These are phyloP conservation scores for Cynanchum wilfordii DNA, from an alignment of 257 asterid species.

Conservation along the genomic window DNA sequence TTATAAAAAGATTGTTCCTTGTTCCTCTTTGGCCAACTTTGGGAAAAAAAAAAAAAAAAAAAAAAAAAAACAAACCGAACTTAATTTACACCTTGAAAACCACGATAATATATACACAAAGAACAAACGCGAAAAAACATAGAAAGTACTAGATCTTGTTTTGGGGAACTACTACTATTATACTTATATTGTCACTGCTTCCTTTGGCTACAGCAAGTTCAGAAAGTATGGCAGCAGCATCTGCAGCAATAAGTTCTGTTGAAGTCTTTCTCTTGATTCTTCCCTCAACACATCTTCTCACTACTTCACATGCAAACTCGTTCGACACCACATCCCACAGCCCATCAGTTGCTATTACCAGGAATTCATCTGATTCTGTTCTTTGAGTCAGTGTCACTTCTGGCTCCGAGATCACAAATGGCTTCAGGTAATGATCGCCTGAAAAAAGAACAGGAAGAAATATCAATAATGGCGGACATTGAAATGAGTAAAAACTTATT, in stretches of 20 bases:
- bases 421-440: slow-evolving; percentile 44
- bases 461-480: neutral
- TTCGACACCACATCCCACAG: slow-evolving; percentile 58
- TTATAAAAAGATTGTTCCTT: neutral
- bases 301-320: slow-evolving; percentile 37
- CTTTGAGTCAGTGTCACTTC: slow-evolving; percentile 40
- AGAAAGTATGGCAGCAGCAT: slow-evolving; percentile 41
- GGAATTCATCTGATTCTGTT: slow-evolving; percentile 38
- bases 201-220: slow-evolving; percentile 60
- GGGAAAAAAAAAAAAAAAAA: too few relatives aligned
- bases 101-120: neutral
- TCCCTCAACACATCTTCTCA: slow-evolving; percentile 26
- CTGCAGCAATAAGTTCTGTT: slow-evolving; percentile 14
- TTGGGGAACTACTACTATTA: slow-evolving; percentile 44
- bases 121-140: neutral
- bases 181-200: slow-evolving; percentile 51
- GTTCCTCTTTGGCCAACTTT: too few relatives aligned
- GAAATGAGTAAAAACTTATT: too few relatives aligned
- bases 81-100: neutral
- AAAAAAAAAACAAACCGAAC: neutral
- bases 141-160: neutral
- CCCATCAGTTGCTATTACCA: slow-evolving; percentile 57
- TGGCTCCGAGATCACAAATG: slow-evolving; percentile 40
- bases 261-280: neutral
- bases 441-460: neutral